Conservation (phyloP, 805 yeast species). For the Myxozyma nipponensis region DNA sequence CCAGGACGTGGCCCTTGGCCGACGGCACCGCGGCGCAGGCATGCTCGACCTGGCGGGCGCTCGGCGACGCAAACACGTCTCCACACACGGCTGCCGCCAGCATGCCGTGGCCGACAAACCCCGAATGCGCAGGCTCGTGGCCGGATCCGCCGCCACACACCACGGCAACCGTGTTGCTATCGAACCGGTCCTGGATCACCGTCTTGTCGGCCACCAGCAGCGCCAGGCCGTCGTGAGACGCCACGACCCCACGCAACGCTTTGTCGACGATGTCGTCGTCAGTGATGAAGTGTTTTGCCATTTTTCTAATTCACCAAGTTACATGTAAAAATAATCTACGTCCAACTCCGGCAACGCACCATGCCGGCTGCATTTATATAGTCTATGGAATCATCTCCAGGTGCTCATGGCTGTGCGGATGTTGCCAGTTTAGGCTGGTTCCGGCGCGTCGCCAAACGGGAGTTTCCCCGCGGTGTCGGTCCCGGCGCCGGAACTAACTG, state of each 20-base stretch:
- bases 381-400: constrained; percentile 1
- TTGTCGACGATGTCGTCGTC: constrained; percentile 37
- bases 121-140: constrained; percentile 92
- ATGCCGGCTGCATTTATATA: too few species aligned
- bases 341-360: too few species aligned
- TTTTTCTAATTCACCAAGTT: too few species aligned
- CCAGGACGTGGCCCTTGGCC: constrained; percentile 58
- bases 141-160: constrained; percentile 94
- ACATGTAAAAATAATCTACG: too few species aligned
- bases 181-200: constrained; percentile 31
- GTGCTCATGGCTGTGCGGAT: too few species aligned
- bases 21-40: constrained; percentile 44
- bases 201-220: constrained; percentile 52
- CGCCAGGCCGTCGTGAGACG: constrained; percentile 43
- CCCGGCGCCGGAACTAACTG: too few species aligned
- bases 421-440: too few species aligned
- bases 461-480: too few species aligned
- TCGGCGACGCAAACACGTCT: constrained; percentile 84
- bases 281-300: constrained; percentile 45
- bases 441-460: too few species aligned
- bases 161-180: constrained; percentile 47
- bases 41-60: constrained; percentile 76
- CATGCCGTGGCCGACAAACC: constrained; percentile 83
- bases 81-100: constrained; percentile 88
- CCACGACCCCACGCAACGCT: constrained; percentile 41